These are phyloP conservation scores for Royoungia palumana DNA, from an alignment of 768 basidiomycete species.

Conservation along the genomic window DNA sequence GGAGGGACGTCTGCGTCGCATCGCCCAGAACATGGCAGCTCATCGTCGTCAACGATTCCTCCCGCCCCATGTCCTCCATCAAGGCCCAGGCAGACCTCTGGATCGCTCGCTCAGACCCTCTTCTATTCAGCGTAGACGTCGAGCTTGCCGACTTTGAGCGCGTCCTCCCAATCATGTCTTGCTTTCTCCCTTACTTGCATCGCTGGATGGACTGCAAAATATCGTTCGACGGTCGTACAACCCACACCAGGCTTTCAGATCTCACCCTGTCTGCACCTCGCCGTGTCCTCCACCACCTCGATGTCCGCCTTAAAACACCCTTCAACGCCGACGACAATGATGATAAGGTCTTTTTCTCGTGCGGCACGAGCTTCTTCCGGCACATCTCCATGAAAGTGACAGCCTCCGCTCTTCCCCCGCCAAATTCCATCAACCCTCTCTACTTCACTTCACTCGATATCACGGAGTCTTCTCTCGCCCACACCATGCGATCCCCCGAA, in stretches of 20 bases:
- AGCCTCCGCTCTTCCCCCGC: slow-evolving; percentile 48
- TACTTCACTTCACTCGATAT: slow-evolving; percentile 58
- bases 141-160: slow-evolving; percentile 44
- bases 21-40: slow-evolving; percentile 62
- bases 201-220: slow-evolving; percentile 58
- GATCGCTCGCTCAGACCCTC: slow-evolving; percentile 49
- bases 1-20: slow-evolving; percentile 51
- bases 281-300: slow-evolving; percentile 29
- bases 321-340: slow-evolving; percentile 19
- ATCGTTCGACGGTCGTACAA: slow-evolving; percentile 31
- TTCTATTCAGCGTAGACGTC: slow-evolving; percentile 55
- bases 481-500: slow-evolving; percentile 43
- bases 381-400: slow-evolving; percentile 48
- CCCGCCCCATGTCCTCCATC: slow-evolving; percentile 35
- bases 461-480: slow-evolving; percentile 42
- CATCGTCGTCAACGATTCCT: slow-evolving; percentile 48
- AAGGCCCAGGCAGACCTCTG: slow-evolving; percentile 51
- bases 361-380: slow-evolving; percentile 35
- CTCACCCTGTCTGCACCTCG: slow-evolving; percentile 18
- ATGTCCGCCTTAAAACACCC: slow-evolving; percentile 21
- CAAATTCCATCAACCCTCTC: slow-evolving; percentile 43
- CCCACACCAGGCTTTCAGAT: slow-evolving; percentile 29
- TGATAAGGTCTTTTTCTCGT: slow-evolving; percentile 30
- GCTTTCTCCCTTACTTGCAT: slow-evolving; percentile 50
- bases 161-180: slow-evolving; percentile 62